Conservation (phyloP, 805 yeast species). For the Vanderwaltozyma polyspora region DNA sequence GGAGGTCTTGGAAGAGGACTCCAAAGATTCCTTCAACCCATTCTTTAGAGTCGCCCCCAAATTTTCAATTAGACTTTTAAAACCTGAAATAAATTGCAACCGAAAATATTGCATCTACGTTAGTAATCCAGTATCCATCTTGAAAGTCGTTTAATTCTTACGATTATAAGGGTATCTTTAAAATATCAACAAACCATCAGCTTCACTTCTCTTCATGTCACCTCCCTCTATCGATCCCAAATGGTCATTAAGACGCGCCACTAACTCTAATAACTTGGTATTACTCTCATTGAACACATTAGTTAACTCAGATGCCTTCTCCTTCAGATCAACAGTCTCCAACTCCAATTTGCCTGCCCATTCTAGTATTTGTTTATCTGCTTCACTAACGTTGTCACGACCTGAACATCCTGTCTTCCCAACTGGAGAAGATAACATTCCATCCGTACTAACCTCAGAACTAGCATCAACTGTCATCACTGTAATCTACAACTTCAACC, state of each 20-base stretch:
- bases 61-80: no score
- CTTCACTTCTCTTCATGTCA: no score
- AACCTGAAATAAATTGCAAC: no score
- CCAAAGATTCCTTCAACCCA: not conserved
- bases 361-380: slow-evolving; percentile 28
- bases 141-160: no score
- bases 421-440: slow-evolving; percentile 1
- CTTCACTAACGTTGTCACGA: slow-evolving; percentile 1
- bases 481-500: not conserved
- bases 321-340: slow-evolving; percentile 35
- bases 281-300: slow-evolving; percentile 11
- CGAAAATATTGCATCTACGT: no score
- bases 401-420: not conserved
- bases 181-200: no score
- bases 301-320: slow-evolving; percentile 17
- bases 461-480: not conserved
- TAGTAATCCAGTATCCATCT: no score
- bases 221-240: not conserved
- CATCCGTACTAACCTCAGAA: slow-evolving; percentile 3
- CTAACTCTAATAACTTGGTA: not conserved
- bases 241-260: not conserved
- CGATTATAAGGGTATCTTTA: no score
- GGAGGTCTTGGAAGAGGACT: no score
- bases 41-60: not conserved
- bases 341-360: slow-evolving; percentile 45